phyloP scores from a whole-genome alignment of 2,329 filamentous ascomycete genomes.

The Botrytis medusae region DNA sequence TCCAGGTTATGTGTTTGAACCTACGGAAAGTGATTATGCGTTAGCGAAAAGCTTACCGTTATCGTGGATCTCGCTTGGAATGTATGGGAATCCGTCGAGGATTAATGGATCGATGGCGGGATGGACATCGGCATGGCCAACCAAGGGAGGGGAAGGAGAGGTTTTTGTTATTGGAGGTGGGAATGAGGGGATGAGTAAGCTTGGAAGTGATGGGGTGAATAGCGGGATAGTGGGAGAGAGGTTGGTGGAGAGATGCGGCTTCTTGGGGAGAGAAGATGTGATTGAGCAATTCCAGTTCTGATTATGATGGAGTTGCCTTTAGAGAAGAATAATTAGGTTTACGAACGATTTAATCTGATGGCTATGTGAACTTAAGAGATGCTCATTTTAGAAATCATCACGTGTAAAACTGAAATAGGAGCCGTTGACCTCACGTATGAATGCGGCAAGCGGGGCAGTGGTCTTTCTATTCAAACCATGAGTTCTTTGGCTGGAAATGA shows the following conservation, averaged over 20 bases:
- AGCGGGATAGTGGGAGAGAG: constrained; percentile 43
- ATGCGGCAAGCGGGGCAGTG: too few species aligned
- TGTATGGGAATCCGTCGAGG: constrained; percentile 39
- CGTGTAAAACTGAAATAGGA: too few species aligned
- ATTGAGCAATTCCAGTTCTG: constrained; percentile 37
- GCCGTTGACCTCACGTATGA: too few species aligned
- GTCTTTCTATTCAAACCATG: too few species aligned
- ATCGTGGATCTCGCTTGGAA: constrained; percentile 51
- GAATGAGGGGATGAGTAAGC: constrained; percentile 41
- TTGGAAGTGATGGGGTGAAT: constrained; percentile 40
- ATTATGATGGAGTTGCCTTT: too few species aligned
- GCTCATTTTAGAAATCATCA: too few species aligned
- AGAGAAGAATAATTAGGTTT: too few species aligned
- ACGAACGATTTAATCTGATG: too few species aligned
- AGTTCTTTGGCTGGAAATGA: too few species aligned
- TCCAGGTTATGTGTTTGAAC: constrained; percentile 37
- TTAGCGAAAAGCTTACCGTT: constrained; percentile 45
- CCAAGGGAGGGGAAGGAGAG: constrained; percentile 30
- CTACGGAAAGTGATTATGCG: constrained; percentile 44
- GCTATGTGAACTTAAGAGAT: too few species aligned
- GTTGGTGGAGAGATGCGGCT: constrained; percentile 49
- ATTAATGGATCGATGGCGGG: constrained; percentile 43
- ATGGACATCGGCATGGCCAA: constrained; percentile 44
- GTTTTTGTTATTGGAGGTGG: constrained; percentile 46
- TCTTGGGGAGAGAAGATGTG: constrained; percentile 43